Evolutionary conservation across 495 filamentous ascomycete genomes (phyloP).

Genomic region (Stereocaulon alpinum): DNA sequence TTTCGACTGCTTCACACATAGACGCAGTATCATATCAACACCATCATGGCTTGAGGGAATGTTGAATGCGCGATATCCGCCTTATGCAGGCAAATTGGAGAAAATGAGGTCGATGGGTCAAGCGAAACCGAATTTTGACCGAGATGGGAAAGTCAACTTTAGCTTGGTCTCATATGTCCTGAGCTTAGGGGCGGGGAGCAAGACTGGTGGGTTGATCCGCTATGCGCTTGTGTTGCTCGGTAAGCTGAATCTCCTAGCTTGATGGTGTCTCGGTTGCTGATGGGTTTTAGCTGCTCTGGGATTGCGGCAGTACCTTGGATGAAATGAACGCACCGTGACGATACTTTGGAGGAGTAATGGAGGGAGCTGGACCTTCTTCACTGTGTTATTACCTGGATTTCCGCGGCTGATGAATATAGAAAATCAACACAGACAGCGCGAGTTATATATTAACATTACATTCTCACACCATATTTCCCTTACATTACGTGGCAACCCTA

Average conservation of each 20-base stretch:
- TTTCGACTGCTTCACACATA: slow-evolving; percentile 79
- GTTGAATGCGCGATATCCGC: slow-evolving; percentile 70
- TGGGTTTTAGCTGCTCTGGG: neutral
- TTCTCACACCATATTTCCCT: too few relatives aligned
- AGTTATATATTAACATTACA: too few relatives aligned
- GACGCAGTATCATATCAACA: slow-evolving; percentile 61
- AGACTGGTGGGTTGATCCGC: slow-evolving; percentile 32
- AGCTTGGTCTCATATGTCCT: slow-evolving; percentile 37
- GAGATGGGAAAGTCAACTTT: slow-evolving; percentile 52
- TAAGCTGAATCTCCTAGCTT: slow-evolving; percentile 26
- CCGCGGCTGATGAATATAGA: too few relatives aligned
- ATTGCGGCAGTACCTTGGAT: slow-evolving; percentile 3
- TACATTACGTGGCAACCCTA: too few relatives aligned
- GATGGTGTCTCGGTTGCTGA: neutral
- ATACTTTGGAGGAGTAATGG: neutral
- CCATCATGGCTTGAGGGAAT: slow-evolving; percentile 73
- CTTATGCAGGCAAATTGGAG: slow-evolving; percentile 53
- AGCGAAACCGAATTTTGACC: slow-evolving; percentile 71
- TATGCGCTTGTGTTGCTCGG: slow-evolving; percentile 32
- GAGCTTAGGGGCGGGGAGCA: slow-evolving; percentile 37
- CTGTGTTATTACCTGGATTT: neutral
- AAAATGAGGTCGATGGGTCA: slow-evolving; percentile 45
- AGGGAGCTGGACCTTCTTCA: neutral
- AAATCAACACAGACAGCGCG: too few relatives aligned
- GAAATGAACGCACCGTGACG: neutral